Evolutionary conservation across 176 grass and related monocot species (phyloP), one percentile per base, ranked within the genome.

Genomic region (Eleusine coracana): DNA sequence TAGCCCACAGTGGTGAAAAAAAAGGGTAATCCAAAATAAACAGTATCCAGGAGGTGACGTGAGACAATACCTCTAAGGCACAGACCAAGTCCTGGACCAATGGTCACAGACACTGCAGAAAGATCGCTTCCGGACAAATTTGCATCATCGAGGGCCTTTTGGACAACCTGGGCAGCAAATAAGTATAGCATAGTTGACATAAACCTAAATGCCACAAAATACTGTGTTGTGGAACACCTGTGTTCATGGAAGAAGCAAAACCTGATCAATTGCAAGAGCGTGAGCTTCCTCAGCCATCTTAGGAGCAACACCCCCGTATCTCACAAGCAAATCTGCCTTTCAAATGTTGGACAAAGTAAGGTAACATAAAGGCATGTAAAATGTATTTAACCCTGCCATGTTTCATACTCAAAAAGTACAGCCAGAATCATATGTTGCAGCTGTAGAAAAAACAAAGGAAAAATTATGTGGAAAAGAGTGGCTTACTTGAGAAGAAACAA

Each of bases 211-310:
- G 49, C 49, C 25, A n/a, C 31, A 63, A 68, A 74, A 59, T 3
- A 21, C 31, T 34, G 31, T 34, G 31, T 34, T 36, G 6, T 17
- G 70, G 23, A 49, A 73, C 58, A 73, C 58, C 40, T 83, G 41
- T 73, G 39, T 61, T 15, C 12, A 66, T 48, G 61, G 29, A n/a
- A 76, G 76, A 83, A 86, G 34, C 14, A 17, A 66, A 61, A 98
- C 95, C 92, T 91, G 61, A 81, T 95, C 92, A 69, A 98, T 98
- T 42, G 84, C 95, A 84, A 95, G 82, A 46, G 86, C 68, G 62
- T 95, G 95, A 61, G 92, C 95, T 94, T 98, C 95, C 79, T 95
- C 92, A 1, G 95, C 95, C 95, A 94, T 94, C 86, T 95, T 98
- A 40, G 95, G 95, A 64, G 95, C 74, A 49, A 98, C 92, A 68